These are phyloP conservation scores for bread wheat (Triticum aestivum) DNA, from an alignment of 176 grass and related monocot species.

Conservation along the genomic window IWGSC_CS_RefSeq_v2.1 NC_057798.1:162906759-162907258, in stretches of 20 bases:
- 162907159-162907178: not conserved
- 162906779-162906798: too few relatives aligned
- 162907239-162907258: not conserved
- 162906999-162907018: not conserved
- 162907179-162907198: not conserved
- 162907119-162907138: not conserved
- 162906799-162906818: too few relatives aligned
- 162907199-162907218: not conserved
- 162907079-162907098: not conserved
- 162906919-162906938: not conserved
- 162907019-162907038: not conserved
- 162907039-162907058: not conserved
- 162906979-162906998: not conserved
- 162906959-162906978: not conserved
- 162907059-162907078: not conserved
- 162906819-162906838: too few relatives aligned
- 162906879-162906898: not conserved
- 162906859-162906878: too few relatives aligned
- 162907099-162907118: not conserved
- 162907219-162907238: not conserved
- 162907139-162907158: not conserved
- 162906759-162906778: too few relatives aligned
- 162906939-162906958: not conserved
- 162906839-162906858: too few relatives aligned
- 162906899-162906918: not conserved